Evolutionary conservation across 495 filamentous ascomycete species (phyloP).

Genomic region (Xylaria castorea): DNA sequence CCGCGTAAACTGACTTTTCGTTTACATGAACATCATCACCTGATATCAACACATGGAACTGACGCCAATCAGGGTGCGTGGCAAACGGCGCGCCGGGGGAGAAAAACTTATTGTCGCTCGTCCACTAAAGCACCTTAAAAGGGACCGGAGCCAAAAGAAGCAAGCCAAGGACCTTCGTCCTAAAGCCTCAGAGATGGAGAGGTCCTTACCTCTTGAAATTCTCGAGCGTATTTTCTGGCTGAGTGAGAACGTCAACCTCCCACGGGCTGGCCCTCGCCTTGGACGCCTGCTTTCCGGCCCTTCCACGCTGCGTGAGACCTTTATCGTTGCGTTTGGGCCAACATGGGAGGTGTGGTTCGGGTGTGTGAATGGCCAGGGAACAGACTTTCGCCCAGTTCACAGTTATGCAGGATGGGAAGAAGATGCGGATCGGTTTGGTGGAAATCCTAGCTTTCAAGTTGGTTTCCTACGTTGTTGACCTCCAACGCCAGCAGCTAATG

Average conservation of each 20-base stretch:
- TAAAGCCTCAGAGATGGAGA: slow-evolving; percentile 43
- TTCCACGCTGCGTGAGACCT: slow-evolving; percentile 37
- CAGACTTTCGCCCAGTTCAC: slow-evolving; percentile 7
- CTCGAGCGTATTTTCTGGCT: slow-evolving; percentile 50
- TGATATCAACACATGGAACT: slow-evolving; percentile 32
- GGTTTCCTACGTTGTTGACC: not conserved
- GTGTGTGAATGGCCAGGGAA: not conserved
- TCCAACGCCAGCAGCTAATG: slow-evolving; percentile 23
- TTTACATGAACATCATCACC: not conserved
- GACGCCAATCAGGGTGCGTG: slow-evolving; percentile 38
- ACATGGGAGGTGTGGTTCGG: slow-evolving; percentile 49
- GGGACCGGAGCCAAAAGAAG: slow-evolving; percentile 24
- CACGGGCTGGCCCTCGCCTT: slow-evolving; percentile 44
- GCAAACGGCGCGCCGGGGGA: slow-evolving; percentile 34
- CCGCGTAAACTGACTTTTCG: not conserved
- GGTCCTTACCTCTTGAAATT: slow-evolving; percentile 47
- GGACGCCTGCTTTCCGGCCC: slow-evolving; percentile 43
- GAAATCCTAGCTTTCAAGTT: slow-evolving; percentile 47
- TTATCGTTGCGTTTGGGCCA: slow-evolving; percentile 44
- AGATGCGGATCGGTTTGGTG: slow-evolving; percentile 30
- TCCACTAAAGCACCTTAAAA: not conserved
- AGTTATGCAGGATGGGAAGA: slow-evolving; percentile 12
- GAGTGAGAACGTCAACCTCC: slow-evolving; percentile 48
- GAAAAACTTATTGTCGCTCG: slow-evolving; percentile 4
- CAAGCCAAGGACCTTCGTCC: slow-evolving; percentile 1